Base-by-base conservation (phyloP, 208 protist genomes). In the Trypanosoma rangeli region DNA sequence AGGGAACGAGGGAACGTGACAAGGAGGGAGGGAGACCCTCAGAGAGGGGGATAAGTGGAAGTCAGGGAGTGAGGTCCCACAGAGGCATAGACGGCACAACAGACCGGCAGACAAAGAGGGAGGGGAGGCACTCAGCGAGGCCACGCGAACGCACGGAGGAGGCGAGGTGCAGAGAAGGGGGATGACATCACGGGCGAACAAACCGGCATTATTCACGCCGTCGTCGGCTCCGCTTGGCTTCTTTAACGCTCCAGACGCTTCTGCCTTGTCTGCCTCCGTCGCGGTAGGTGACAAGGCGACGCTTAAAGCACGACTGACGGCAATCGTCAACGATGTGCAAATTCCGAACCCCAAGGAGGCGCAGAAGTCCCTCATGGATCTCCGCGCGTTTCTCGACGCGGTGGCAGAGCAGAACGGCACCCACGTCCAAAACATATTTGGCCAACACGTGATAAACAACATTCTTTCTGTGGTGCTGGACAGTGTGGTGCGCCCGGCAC, bases 371-470 rank as follows among this genome's bases (percentile, higher is more conserved):
- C 72, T 89, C 10, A 16, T 66, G 12, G 70, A 83, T 46, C 79
- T 92, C 63, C 59, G 52, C n/a, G 54, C 52, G 5, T 86, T 92
- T 28, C 78, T 94, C 24, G 76, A 80, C 10, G 26, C 68, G 0
- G 68, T 79, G 8, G 64, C 74, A 13, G 76, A 82, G 50, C 72
- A 80, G 24, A 73, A 83, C 67, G 85, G 88, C 42, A 76, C 69
- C 3, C 69, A 74, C 10, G 67, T 84, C 16, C 83, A 90, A 65
- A 52, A 83, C 20, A 55, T 93, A 13, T 78, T 93, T 26, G 87
- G 87, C 22, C 84, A 87, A 60, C 82, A 93, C 63, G 86, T 96
- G 9, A 74, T 79, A 53, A 79, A 79, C 28, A 96, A 96, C 50
- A 66, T 90, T n/a, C 24, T 96, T 20, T 44, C 87, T 50, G 66